Conservation (phyloP, 148 eudicot species). For the Amaranthus hypochondriacus region DNA sequence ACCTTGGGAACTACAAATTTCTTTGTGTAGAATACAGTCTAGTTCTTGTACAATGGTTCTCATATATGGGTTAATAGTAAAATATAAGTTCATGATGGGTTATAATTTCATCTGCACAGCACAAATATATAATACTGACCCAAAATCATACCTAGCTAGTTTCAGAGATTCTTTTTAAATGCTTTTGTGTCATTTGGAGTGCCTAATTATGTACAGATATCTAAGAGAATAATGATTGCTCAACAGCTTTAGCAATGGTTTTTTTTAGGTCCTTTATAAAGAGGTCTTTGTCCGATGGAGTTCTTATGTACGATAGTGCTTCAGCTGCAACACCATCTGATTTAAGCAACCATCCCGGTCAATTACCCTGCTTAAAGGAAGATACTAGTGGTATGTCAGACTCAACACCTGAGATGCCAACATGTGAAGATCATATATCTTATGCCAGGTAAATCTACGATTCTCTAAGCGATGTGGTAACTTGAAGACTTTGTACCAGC, state of each 20-base stretch:
- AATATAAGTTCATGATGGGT: too few relatives aligned
- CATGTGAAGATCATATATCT: conserved; percentile 37
- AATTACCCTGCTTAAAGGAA: conserved; percentile 33
- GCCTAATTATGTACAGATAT: neutral
- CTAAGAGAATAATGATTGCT: neutral
- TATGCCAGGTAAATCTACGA: conserved; percentile 53
- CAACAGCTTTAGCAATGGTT: conserved; percentile 1
- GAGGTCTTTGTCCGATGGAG: conserved; percentile 88
- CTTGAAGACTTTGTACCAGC: neutral
- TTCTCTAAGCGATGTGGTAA: neutral
- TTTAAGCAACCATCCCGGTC: conserved; percentile 30
- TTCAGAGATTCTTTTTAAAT: too few relatives aligned
- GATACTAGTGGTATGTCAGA: conserved; percentile 35
- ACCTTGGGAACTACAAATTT: neutral
- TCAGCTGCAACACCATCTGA: conserved; percentile 49
- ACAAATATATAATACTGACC: too few relatives aligned
- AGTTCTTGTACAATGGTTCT: neutral
- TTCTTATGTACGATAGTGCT: conserved; percentile 54
- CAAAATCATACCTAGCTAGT: too few relatives aligned
- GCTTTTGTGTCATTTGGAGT: too few relatives aligned
- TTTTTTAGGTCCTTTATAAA: conserved; percentile 57
- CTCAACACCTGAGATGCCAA: conserved; percentile 31
- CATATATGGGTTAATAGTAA: neutral
- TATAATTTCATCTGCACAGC: too few relatives aligned
- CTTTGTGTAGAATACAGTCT: too few relatives aligned